Evolutionary conservation across 352 stramenopile genomes (phyloP).

Genomic region (Phytophthora cryptogea): DNA sequence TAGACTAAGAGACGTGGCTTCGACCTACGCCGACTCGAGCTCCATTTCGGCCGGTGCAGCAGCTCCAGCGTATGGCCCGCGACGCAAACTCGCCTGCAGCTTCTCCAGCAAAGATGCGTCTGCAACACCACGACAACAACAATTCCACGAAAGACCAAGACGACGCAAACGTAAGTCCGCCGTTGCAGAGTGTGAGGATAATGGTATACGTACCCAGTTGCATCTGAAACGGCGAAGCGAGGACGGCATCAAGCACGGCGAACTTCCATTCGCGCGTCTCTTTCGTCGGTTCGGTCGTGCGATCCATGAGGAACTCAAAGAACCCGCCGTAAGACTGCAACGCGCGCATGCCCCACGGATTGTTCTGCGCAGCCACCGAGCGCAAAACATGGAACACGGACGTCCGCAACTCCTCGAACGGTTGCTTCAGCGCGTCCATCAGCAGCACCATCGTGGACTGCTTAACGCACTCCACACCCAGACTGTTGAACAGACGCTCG

Average conservation of each 20-base stretch:
- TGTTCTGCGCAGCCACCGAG: slow-evolving; percentile 84
- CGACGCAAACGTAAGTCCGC: slow-evolving; percentile 6
- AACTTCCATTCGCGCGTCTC: slow-evolving; percentile 90
- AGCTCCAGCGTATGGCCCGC: slow-evolving; percentile 69
- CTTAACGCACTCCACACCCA: slow-evolving; percentile 59
- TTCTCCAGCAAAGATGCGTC: slow-evolving; percentile 62
- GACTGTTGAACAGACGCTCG: slow-evolving; percentile 63
- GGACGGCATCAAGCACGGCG: slow-evolving; percentile 74
- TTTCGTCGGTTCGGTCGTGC: slow-evolving; percentile 82
- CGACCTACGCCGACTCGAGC: slow-evolving; percentile 60
- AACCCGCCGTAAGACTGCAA: slow-evolving; percentile 81
- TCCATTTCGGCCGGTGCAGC: slow-evolving; percentile 49
- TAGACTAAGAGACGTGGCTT: not conserved
- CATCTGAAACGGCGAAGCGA: slow-evolving; percentile 67
- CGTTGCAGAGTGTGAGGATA: slow-evolving; percentile 13
- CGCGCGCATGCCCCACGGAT: slow-evolving; percentile 66
- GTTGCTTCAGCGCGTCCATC: slow-evolving; percentile 82
- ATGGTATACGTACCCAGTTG: slow-evolving; percentile 51
- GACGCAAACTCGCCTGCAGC: slow-evolving; percentile 53
- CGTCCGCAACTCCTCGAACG: slow-evolving; percentile 82
- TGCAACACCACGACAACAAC: slow-evolving; percentile 35
- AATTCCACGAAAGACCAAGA: slow-evolving; percentile 23
- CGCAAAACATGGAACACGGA: slow-evolving; percentile 77
- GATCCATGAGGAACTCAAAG: slow-evolving; percentile 86
- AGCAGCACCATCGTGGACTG: slow-evolving; percentile 64